A percentile compares a stretch with the other conserved stretches of the same genome.
Conservation (phyloP, 2,329 filamentous ascomycete genomes). For the Emmonsiellopsis sp. region DNA sequence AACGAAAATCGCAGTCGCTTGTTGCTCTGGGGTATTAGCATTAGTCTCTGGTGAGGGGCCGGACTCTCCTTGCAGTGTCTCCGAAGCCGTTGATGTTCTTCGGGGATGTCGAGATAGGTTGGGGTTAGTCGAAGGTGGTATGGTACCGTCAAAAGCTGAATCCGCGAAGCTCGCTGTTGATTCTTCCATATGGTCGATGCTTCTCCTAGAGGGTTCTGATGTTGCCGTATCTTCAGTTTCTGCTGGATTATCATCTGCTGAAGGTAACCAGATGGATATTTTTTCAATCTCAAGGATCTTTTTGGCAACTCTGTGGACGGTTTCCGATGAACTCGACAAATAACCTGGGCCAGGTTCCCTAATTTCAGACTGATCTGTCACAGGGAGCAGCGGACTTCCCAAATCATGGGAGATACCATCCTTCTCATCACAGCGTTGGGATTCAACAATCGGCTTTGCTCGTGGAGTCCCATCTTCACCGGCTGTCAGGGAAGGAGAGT, state of each 20-base stretch:
- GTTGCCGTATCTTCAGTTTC: conserved; percentile 4
- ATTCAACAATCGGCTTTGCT: conserved; percentile 15
- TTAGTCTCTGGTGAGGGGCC: background rate
- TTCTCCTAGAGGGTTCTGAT: conserved; percentile 7
- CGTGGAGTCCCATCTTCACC: conserved; percentile 21
- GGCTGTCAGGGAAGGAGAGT: conserved; percentile 1
- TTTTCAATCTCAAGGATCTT: conserved; percentile 26
- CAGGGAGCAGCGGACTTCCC: conserved; percentile 7
- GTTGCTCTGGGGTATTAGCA: background rate
- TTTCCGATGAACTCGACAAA: conserved; percentile 10
- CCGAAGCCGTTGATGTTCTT: background rate
- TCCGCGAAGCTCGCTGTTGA: conserved; percentile 16
- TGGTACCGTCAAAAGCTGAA: conserved; percentile 13
- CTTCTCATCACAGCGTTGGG: conserved; percentile 9
- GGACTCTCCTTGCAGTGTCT: background rate
- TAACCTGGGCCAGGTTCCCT: background rate
- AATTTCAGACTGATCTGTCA: background rate
- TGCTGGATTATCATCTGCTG: conserved; percentile 10
- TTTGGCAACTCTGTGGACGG: conserved; percentile 24
- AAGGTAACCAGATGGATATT: conserved; percentile 29
- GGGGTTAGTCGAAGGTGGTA: background rate
- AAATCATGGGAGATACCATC: conserved; percentile 2
- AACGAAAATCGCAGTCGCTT: conserved; percentile 17
- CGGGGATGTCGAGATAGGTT: background rate
- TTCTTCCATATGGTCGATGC: conserved; percentile 15